Base-by-base conservation (phyloP, 2,329 filamentous ascomycete genomes). In the Paraphoma chrysanthemicola region DNA sequence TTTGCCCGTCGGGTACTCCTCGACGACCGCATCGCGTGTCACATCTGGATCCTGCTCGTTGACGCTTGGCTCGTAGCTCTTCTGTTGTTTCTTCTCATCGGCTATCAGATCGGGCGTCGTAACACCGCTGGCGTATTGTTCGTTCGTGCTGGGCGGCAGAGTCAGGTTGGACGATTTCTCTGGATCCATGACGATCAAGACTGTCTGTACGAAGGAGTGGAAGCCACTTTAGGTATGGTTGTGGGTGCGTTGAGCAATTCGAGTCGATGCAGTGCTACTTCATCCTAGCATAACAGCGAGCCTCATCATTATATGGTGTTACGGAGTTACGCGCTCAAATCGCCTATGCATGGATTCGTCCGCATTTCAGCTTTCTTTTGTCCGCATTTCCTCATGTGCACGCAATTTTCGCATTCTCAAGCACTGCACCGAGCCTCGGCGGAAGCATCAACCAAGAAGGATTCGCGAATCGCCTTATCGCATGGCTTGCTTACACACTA, bases 91-190 rank as follows among this genome's bases (percentile, higher is more conserved):
- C 18, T 51, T 51, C 48, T 51, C 48, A 5, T 44, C 48, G 10
- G 48, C 39, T 4, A 44, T 38, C 16, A 51, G 41, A 36, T 51
- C 39, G 31, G 48, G 48, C 6, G 41, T 44, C 3, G 41, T 38
- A 2, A 36, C 41, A n/a, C 48, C 41, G 38, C 41, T 44, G 29
- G 39, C 36, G 14, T 30, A 44, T 28, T 31, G 4, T 7, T 23
- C 18, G 2, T 44, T n/a, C 28, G 41, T 44, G 16, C 41, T 16
- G 4, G 30, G 38, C 16, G 48, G 41, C 17, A 44, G 16, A 29
- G 14, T 51, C 14, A 51, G 48, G 48, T 44, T 44, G 23, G 48
- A 44, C 4, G 28, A 14, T 16, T 51, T 51, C 11, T 31, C 39
- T 7, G 48, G 17, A 16, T 38, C 39, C 41, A 51, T 38, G 8